phyloP scores from a whole-genome alignment of 257 asterid species.

The Nicotiana tabacum region DNA sequence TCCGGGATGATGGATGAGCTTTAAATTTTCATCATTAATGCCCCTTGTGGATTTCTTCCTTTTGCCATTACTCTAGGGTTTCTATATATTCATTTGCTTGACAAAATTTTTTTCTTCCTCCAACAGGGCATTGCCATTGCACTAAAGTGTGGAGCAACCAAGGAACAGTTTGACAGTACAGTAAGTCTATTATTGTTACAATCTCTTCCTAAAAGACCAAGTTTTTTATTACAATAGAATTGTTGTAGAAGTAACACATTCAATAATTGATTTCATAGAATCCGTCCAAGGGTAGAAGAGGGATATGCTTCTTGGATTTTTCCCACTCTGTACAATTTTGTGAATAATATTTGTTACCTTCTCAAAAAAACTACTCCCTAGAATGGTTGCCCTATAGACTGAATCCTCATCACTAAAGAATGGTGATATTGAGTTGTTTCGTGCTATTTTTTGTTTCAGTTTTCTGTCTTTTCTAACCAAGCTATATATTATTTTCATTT shows the following conservation, averaged over 20 bases:
- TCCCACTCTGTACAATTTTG: neutral
- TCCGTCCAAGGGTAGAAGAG: neutral
- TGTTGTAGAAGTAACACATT: neutral
- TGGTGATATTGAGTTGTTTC: neutral
- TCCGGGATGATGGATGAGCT: neutral
- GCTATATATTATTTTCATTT: neutral
- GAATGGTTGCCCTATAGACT: neutral
- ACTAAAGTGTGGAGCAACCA: slow-evolving; percentile 97
- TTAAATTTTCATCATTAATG: neutral
- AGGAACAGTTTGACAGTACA: slow-evolving; percentile 87
- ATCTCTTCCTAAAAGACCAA: neutral
- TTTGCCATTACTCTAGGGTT: neutral
- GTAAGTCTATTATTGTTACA: slow-evolving; percentile 38
- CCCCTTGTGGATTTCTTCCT: neutral
- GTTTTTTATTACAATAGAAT: neutral
- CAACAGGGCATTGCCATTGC: slow-evolving; percentile 88
- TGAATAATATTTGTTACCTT: neutral
- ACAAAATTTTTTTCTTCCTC: neutral
- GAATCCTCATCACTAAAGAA: neutral
- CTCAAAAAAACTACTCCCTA: neutral
- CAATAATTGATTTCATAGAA: neutral
- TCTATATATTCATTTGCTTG: neutral
- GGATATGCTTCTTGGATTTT: neutral
- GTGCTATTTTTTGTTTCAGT: neutral
- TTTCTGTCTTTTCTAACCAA: neutral